Evolutionary conservation across 2,329 filamentous ascomycete species (phyloP), one percentile per base, ranked within the genome.

Genomic region (Colletotrichum plurivorum): DNA sequence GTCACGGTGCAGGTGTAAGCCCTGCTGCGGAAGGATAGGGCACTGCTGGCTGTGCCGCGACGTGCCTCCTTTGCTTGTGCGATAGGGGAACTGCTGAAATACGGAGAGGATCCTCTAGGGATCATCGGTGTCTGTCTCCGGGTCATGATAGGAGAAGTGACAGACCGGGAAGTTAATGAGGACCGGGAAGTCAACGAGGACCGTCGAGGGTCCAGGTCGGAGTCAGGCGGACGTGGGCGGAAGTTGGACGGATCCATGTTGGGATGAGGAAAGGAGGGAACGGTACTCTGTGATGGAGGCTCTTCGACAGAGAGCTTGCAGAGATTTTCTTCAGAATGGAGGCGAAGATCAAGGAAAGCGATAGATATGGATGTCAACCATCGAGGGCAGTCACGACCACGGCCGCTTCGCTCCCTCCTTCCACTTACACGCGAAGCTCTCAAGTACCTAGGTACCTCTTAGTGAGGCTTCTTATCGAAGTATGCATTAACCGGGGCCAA

Each of bases 11-110:
- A 51, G 18, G 63, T 22, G 13, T 39, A 25, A 20, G 5, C 22
- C n/a, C 16, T 16, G 20, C 5, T 46, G 10, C 18, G n/a, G 18
- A 15, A 41, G 25, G 54, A 13, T 7, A 36, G 41, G 16, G 18
- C 13, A 8, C 12, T 27, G 31, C 63, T 70, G 2, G 73, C 63
- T 4, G 69, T 69, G 73, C 72, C 18, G 76, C 63, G 18, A 69
- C 69, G 4, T 71, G 70, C 22, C 76, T 71, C 2, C 70, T 70
- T 43, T 43, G 8, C n/a, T 22, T 39, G 8, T 27, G 16, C 25
- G 41, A 43, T 9, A 6, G 45, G 43, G 4, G 25, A 20, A 31
- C 7, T 31, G n/a, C 67, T 66, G 1, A 61, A 63, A 51, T 64
- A 65, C 7, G 60, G 39, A 15, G 59, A 67, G 7, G 60, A 53